Conservation (phyloP, 768 basidiomycete species). For the Tulasnella sp. region DNA sequence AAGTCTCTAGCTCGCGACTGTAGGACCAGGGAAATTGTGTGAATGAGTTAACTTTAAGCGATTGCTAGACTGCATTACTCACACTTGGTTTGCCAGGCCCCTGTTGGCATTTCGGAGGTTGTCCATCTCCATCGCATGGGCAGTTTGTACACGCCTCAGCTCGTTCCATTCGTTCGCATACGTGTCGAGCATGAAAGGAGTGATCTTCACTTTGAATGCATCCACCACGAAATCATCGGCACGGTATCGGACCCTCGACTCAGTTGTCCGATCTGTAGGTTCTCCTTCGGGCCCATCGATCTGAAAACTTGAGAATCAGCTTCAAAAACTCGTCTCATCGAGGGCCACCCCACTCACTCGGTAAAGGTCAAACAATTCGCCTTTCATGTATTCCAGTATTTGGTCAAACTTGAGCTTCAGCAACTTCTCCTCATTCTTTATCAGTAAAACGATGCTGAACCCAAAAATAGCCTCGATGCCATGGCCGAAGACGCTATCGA, state of each 20-base stretch:
- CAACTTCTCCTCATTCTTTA: conserved; percentile 79
- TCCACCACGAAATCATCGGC: conserved; percentile 85
- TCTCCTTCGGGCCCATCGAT: background rate
- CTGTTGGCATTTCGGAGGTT: conserved; percentile 76
- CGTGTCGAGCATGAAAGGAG: conserved; percentile 92
- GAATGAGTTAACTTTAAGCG: background rate
- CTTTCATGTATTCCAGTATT: conserved; percentile 79
- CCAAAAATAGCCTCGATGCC: conserved; percentile 97
- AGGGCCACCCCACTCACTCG: conserved; percentile 42
- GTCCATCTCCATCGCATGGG: conserved; percentile 82
- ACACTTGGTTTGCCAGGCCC: conserved; percentile 73
- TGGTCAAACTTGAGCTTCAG: conserved; percentile 87
- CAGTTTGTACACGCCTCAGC: conserved; percentile 66
- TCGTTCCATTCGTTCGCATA: conserved; percentile 89
- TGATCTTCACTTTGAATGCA: conserved; percentile 78
- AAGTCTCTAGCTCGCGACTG: conserved; percentile 78
- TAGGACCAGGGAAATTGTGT: conserved; percentile 2
- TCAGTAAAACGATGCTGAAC: conserved; percentile 81
- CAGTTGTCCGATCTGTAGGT: background rate
- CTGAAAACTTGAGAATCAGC: background rate
- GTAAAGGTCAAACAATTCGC: conserved; percentile 77
- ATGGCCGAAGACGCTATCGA: conserved; percentile 92
- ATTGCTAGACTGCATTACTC: conserved; percentile 37
- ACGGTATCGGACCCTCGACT: conserved; percentile 46
- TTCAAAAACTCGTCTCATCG: background rate